Percentiles rank a stretch among this genome's conserved stretches.
These are phyloP conservation scores for Bidens hawaiensis DNA, from an alignment of 140 eudicot genomes.

Conservation along the genomic window DNA sequence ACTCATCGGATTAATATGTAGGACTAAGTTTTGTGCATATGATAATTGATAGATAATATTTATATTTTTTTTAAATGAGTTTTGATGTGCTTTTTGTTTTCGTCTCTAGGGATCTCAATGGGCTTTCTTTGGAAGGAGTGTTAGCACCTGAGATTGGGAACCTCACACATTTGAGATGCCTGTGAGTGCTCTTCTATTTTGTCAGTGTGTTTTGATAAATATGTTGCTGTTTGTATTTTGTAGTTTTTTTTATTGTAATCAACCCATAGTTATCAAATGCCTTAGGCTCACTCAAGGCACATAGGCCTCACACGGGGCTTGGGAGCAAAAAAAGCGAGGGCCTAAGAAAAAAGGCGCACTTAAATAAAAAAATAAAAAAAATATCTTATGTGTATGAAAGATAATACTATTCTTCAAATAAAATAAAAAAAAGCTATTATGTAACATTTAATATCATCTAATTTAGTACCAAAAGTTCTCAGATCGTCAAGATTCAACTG, in stretches of 20 bases:
- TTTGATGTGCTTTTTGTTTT: conserved; percentile 10
- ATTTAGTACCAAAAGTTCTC: no score
- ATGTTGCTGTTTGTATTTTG: background rate
- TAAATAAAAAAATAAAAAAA: no score
- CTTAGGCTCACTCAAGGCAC: no score
- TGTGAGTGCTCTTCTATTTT: conserved; percentile 57
- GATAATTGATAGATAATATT: background rate
- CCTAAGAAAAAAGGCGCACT: no score
- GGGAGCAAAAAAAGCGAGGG: no score
- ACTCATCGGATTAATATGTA: background rate
- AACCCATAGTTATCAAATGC: no score
- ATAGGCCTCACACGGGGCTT: no score
- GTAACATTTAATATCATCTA: no score
- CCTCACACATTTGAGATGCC: conserved; percentile 64
- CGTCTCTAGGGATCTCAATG: conserved; percentile 60
- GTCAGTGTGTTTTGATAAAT: background rate
- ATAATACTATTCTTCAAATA: no score
- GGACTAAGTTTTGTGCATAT: background rate
- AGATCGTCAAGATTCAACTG: no score
- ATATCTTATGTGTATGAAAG: no score
- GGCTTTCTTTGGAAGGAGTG: conserved; percentile 63
- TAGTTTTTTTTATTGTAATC: conserved; percentile 5
- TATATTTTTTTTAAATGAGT: background rate
- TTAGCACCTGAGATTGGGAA: conserved; percentile 80
- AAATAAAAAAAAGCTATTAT: no score